These are phyloP conservation scores for Zymoseptoria crescenta DNA, from an alignment of 2,329 filamentous ascomycete genomes.

Conservation along the genomic window DNA sequence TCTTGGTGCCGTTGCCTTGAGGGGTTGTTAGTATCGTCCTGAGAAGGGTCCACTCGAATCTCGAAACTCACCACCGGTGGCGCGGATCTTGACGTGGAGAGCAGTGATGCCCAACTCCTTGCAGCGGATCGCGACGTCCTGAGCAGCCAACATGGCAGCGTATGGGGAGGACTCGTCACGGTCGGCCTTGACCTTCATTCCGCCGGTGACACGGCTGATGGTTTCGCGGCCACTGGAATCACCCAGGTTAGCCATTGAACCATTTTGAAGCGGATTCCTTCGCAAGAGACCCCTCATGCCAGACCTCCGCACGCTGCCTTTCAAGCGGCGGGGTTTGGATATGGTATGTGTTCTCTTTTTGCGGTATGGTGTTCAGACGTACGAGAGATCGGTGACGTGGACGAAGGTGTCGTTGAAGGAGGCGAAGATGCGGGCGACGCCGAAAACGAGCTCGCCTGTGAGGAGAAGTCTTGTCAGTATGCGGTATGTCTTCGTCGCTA, in stretches of 20 bases:
- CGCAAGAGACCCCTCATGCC: neutral
- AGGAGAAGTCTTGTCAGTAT: slow-evolving; percentile 19
- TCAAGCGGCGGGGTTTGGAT: neutral
- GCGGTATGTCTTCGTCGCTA: slow-evolving; percentile 2
- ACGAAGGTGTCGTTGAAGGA: slow-evolving; percentile 63
- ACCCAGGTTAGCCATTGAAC: slow-evolving; percentile 57
- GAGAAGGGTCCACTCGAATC: no score
- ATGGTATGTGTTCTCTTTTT: slow-evolving; percentile 15
- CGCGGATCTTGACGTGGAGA: slow-evolving; percentile 99
- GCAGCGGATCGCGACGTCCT: slow-evolving; percentile 82
- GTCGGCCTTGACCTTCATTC: slow-evolving; percentile 99
- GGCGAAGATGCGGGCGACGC: slow-evolving; percentile 95
- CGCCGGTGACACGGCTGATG: slow-evolving; percentile 98
- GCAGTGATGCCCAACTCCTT: slow-evolving; percentile 83
- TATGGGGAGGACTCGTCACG: slow-evolving; percentile 99
- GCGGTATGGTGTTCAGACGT: slow-evolving; percentile 22
- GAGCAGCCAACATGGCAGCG: slow-evolving; percentile 99
- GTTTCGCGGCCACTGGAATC: slow-evolving; percentile 95
- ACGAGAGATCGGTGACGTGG: slow-evolving; percentile 94
- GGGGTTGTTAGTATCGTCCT: slow-evolving; percentile 1
- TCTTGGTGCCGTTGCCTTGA: slow-evolving; percentile 96
- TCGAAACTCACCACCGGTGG: slow-evolving; percentile 79
- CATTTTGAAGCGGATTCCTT: slow-evolving; percentile 20
- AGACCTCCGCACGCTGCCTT: neutral
- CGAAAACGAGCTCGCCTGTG: slow-evolving; percentile 90